Percentiles rank a stretch among this genome's conserved stretches.
Conservation (phyloP, 371 early-diverging fungal genomes). For the Quaeritorhiza haematococci region DNA sequence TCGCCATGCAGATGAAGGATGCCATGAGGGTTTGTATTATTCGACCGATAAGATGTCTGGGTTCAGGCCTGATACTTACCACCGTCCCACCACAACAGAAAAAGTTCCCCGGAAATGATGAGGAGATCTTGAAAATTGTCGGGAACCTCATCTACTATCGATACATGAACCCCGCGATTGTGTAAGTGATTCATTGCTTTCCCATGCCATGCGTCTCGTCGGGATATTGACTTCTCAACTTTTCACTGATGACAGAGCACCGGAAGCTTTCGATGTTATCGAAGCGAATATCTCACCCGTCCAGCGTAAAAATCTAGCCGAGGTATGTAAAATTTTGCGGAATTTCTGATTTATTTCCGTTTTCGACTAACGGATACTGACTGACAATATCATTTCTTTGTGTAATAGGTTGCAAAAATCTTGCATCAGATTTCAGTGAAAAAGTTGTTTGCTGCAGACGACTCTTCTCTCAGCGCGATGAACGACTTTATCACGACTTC, state of each 20-base stretch:
- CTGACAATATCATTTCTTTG: too few relatives aligned
- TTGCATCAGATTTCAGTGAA: constrained; percentile 87
- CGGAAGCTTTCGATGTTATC: constrained; percentile 93
- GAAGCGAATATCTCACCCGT: constrained; percentile 73
- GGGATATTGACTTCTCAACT: background rate
- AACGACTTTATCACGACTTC: constrained; percentile 76
- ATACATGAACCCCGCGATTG: constrained; percentile 96
- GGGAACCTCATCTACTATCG: constrained; percentile 94
- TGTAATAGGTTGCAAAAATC: constrained; percentile 73
- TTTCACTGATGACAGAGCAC: constrained; percentile 63
- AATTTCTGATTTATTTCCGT: background rate
- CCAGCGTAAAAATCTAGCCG: constrained; percentile 93
- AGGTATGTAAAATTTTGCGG: constrained; percentile 23
- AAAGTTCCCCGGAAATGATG: constrained; percentile 78
- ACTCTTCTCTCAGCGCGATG: constrained; percentile 23
- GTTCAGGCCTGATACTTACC: background rate
- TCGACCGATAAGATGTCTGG: background rate
- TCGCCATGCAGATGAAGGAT: constrained; percentile 80
- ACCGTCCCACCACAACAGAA: constrained; percentile 12
- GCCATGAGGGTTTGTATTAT: constrained; percentile 49
- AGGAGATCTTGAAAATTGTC: constrained; percentile 77
- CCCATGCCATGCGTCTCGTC: background rate
- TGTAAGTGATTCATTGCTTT: constrained; percentile 48
- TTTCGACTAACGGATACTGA: constrained; percentile 1
- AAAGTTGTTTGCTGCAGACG: constrained; percentile 56